Base-by-base conservation (phyloP, 495 filamentous ascomycete genomes). In the Collariella sp. region DNA sequence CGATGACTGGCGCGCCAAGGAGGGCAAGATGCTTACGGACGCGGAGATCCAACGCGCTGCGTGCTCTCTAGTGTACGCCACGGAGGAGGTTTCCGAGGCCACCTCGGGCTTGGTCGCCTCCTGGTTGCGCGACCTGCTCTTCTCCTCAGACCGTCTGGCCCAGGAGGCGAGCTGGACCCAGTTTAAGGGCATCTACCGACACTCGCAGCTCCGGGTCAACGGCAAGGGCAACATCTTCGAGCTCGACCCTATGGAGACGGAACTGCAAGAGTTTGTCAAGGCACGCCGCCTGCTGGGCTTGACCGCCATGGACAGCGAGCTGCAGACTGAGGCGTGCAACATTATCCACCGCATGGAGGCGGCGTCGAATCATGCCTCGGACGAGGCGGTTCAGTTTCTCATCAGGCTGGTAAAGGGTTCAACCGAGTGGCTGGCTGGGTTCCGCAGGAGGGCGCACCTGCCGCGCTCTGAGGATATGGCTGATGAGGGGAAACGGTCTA, bases 41-140 rank as follows among this genome's bases (percentile, higher is more conserved):
- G 64, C 62, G n/a, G 70, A 76, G 31, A 59, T 78, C 11, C 70
- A 73, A 44, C 46, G 66, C 15, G 73, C 74, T 49, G 72, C 72
- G 15, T 72, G 69, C 33, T 57, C 69, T 11, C 63, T 76, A 41
- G 58, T 78, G 7, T 74, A 71, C 29, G 71, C 66, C 5, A 50
- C 70, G 9, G 70, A 75, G 20, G 60, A 64, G 1, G 51, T 67
- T 34, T 66, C 70, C 1, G 47, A 57, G 20, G 53, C 63, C 9
- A 51, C 48, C 7, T 62, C 58, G 5, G 55, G 58, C 26, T 58
- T 67, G 6, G 60, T 66, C 19, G 53, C 65, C 11, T 77, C 76
- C 1, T 81, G 78, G 78, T 67, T 81, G 29, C 70, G 76, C n/a
- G 78, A 81, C 51, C 56, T 81, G 40, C 51, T 79, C n/a, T 63